Evolutionary conservation across 1,284 basidiomycete species (phyloP).

Genomic region (Pseudozyma tsukubaensis): DNA sequence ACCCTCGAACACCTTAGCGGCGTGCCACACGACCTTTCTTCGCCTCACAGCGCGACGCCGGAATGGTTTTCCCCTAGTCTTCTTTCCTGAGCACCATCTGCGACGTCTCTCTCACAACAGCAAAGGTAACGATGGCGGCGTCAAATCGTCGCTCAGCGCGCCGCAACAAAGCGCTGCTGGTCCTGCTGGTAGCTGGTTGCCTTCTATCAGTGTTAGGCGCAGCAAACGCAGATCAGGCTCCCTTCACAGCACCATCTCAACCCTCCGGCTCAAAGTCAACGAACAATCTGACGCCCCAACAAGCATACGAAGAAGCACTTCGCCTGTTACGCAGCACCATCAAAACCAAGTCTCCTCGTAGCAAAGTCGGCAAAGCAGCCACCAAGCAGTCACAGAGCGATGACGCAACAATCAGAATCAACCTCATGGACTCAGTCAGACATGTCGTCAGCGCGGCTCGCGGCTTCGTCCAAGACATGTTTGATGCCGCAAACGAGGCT

Average conservation of each 20-base stretch:
- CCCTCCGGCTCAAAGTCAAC: background rate
- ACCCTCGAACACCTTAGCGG: too few species aligned
- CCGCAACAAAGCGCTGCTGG: conserved; percentile 23
- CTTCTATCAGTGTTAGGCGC: conserved; percentile 18
- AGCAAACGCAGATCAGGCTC: conserved; percentile 19
- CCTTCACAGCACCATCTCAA: conserved; percentile 11
- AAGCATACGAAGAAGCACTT: conserved; percentile 54
- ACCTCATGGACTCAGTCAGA: background rate
- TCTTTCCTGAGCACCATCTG: background rate
- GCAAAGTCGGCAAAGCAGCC: conserved; percentile 6
- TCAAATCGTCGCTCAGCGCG: conserved; percentile 11
- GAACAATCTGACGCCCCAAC: conserved; percentile 17
- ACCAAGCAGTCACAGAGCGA: conserved; percentile 5
- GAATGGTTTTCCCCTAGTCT: too few species aligned
- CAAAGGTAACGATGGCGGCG: conserved; percentile 10
- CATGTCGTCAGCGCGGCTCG: conserved; percentile 8
- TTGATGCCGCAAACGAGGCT: conserved; percentile 10
- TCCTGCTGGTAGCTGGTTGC: conserved; percentile 21
- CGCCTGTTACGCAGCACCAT: conserved; percentile 43
- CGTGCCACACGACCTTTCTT: too few species aligned
- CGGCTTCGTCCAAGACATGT: conserved; percentile 13
- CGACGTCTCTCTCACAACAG: background rate
- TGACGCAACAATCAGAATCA: conserved; percentile 2
- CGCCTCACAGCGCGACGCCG: too few species aligned
- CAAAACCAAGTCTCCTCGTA: conserved; percentile 23